Percentiles rank a stretch among this genome's conserved stretches.
Evolutionary conservation across 768 basidiomycete species (phyloP).

Genomic region (Porphyrellus cyaneotinctus): DNA sequence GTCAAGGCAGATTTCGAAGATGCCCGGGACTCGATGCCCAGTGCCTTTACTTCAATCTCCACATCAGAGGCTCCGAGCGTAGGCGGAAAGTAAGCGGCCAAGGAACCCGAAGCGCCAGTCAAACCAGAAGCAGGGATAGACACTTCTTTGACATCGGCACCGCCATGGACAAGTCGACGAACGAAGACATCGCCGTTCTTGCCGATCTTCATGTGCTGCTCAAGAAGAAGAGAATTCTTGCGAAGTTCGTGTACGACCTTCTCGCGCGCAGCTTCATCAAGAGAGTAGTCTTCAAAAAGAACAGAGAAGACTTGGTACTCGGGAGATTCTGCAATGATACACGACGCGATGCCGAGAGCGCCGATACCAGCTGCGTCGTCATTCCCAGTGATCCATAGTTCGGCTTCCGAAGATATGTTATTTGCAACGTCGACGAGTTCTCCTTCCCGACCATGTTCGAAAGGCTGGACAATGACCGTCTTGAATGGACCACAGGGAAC

Average conservation of each 20-base stretch:
- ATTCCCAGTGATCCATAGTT: conserved; percentile 29
- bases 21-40: conserved; percentile 7
- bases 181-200: conserved; percentile 26
- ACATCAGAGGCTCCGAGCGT: conserved; percentile 14
- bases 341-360: conserved; percentile 28
- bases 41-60: conserved; percentile 16
- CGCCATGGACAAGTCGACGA: conserved; percentile 28
- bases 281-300: conserved; percentile 28
- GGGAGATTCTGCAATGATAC: conserved; percentile 28
- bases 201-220: conserved; percentile 29
- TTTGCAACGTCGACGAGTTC: conserved; percentile 26
- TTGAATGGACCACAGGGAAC: conserved; percentile 20
- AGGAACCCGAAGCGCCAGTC: conserved; percentile 6
- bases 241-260: conserved; percentile 24
- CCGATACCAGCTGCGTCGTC: conserved; percentile 30
- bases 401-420: conserved; percentile 23
- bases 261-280: conserved; percentile 21
- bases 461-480: conserved; percentile 25
- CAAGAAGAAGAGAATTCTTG: conserved; percentile 24
- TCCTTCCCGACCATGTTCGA: conserved; percentile 25
- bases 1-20: conserved; percentile 11
- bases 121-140: conserved; percentile 13
- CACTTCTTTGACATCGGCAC: conserved; percentile 17
- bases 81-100: conserved; percentile 22
- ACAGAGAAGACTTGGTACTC: conserved; percentile 28